A percentile compares a stretch with the other conserved stretches of the same genome.
Conservation (phyloP, 2,329 filamentous ascomycete genomes). For the Ceratocystiopsis minuta region DNA sequence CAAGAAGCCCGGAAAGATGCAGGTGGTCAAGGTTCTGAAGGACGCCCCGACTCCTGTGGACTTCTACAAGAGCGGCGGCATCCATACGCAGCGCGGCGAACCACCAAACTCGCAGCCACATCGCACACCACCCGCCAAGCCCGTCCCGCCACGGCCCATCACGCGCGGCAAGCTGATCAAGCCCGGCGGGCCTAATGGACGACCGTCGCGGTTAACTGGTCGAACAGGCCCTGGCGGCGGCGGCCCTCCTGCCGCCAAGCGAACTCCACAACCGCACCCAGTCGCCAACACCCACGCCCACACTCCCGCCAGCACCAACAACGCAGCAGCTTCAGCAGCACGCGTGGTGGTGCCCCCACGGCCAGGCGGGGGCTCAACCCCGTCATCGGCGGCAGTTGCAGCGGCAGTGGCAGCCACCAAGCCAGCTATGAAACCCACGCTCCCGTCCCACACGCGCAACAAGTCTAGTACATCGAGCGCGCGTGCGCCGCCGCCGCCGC, state of each 20-base stretch:
- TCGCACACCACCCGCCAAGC: conserved; percentile 75
- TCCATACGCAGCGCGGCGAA: conserved; percentile 77
- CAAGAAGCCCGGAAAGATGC: conserved; percentile 91
- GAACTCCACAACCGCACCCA: too few species aligned
- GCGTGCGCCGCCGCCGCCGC: conserved; percentile 37
- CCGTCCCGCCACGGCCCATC: conserved; percentile 73
- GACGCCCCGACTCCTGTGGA: conserved; percentile 64
- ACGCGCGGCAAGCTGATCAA: conserved; percentile 85
- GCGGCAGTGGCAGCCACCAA: conserved; percentile 26
- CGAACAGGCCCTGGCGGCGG: neutral
- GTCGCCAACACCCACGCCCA: conserved; percentile 1
- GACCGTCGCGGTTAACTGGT: conserved; percentile 51
- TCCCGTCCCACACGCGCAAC: conserved; percentile 36
- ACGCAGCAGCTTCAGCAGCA: neutral
- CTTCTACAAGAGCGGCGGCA: conserved; percentile 80
- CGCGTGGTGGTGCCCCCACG: conserved; percentile 14
- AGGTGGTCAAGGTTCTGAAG: conserved; percentile 75
- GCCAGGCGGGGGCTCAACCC: conserved; percentile 6
- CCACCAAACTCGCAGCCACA: conserved; percentile 64
- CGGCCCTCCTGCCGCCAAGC: conserved; percentile 5
- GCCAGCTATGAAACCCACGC: conserved; percentile 15
- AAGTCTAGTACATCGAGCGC: conserved; percentile 32
- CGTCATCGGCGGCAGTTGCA: conserved; percentile 14
- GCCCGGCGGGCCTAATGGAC: conserved; percentile 70
- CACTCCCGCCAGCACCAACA: neutral